These are phyloP conservation scores for Papilionanthe hybrid DNA, from an alignment of 116 monocot genomes.

Conservation along the genomic window DNA sequence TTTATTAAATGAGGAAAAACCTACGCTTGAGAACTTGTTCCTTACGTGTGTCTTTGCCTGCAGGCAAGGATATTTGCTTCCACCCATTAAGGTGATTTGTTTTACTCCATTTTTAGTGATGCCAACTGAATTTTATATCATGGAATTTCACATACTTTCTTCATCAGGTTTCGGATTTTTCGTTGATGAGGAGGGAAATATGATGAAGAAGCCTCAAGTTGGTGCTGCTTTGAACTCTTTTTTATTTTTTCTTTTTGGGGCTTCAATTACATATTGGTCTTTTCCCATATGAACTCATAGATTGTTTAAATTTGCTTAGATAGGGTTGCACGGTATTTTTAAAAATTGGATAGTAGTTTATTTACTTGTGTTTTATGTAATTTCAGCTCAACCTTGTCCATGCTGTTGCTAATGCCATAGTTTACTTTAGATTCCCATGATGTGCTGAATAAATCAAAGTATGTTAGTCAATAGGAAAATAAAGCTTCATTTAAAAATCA, in stretches of 20 bases:
- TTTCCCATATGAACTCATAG: neutral
- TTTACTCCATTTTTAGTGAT: neutral
- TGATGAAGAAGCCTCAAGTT: constrained; percentile 86
- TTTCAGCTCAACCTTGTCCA: neutral
- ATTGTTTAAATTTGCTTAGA: neutral
- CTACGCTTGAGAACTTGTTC: neutral
- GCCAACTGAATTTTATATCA: neutral
- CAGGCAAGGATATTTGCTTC: neutral
- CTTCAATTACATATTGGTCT: constrained; percentile 3
- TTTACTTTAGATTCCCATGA: neutral
- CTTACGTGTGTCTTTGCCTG: neutral
- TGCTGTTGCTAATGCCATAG: constrained; percentile 2
- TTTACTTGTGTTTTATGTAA: neutral
- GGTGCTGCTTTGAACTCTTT: constrained; percentile 13
- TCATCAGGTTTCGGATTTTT: constrained; percentile 84
- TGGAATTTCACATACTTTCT: neutral
- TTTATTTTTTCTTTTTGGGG: neutral
- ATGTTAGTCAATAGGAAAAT: neutral
- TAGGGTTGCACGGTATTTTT: neutral
- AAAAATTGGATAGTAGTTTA: neutral
- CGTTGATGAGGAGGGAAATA: constrained; percentile 56
- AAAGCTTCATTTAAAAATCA: neutral
- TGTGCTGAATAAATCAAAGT: neutral
- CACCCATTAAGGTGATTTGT: neutral
- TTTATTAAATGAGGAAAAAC: neutral